These are phyloP conservation scores for Spathaspora hagerdaliae DNA, from an alignment of 805 yeast species.

Conservation along the genomic window DNA sequence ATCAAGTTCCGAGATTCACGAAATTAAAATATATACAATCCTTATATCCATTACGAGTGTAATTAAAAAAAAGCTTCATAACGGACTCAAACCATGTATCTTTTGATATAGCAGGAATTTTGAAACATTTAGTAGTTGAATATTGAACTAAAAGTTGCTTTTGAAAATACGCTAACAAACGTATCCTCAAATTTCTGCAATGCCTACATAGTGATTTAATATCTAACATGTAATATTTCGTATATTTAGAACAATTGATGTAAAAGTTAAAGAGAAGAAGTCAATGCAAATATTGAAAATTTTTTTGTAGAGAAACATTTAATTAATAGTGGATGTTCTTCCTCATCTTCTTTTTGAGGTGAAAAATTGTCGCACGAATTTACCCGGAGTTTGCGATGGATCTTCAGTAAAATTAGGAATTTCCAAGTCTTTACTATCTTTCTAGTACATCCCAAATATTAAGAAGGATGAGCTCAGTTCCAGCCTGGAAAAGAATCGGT, in stretches of 20 bases:
- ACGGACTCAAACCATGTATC: conserved; percentile 47
- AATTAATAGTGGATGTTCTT: no score
- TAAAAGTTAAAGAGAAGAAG: neutral
- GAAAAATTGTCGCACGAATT: neutral
- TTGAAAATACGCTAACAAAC: no score
- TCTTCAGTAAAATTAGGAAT: no score
- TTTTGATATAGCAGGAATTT: conserved; percentile 21
- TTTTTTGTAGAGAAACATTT: neutral
- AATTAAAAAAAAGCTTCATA: conserved; percentile 11
- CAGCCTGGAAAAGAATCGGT: conserved; percentile 84
- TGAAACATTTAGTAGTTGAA: no score
- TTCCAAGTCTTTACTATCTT: no score
- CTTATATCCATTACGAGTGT: conserved; percentile 41
- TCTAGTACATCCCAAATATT: no score
- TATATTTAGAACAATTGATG: neutral
- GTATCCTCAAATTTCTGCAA: no score
- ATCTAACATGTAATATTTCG: no score
- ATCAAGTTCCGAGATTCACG: no score
- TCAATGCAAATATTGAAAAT: neutral
- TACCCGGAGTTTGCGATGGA: conserved; percentile 1
- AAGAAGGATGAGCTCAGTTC: conserved; percentile 23
- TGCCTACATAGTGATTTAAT: no score
- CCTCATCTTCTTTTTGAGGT: neutral
- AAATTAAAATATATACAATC: conserved; percentile 34
- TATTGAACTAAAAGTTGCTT: no score